Evolutionary conservation across 805 yeast species (phyloP), one percentile per base, ranked within the genome.

Genomic region (Hemisphaericaspora nanyangensis): DNA sequence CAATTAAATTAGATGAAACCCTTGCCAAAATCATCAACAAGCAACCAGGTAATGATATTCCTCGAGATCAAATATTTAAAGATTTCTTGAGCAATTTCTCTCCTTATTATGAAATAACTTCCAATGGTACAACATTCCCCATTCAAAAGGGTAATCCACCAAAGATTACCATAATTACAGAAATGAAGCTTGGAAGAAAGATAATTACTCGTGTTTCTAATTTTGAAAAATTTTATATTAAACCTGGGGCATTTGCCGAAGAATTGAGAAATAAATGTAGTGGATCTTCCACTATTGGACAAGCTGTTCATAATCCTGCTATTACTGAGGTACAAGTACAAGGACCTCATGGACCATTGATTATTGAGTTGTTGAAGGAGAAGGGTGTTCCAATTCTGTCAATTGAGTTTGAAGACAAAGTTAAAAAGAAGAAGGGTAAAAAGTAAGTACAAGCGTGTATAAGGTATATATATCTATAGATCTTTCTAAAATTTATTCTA

Each of bases 111-210:
- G 71, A 72, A 39, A 63, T 83, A 7, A 54, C 68, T 25, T 65
- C 48, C 42, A 79, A 79, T 1, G 71, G 74, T 0, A 76, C 74
- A 34, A 37, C 42, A 3, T 42, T 47, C 3, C 49, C 46, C 4
- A 72, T 82, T 6, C 54, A 60, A 20, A 85, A 72, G 46, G 98
- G 98, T 2, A 60, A 64, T 1, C 68, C 81, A 1, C 95, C 96
- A 7, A 73, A 67, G 31, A 73, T 91, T 29, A 62, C 71, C 29
- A 74, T 93, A 11, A 60, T 77, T 7, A 81, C 89, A 7, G 93
- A 86, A 55, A 76, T 78, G 45, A 84, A 85, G 48, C 80, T 84
- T 43, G 95, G 97, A 1, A 72, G 95, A 39, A 91, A 89, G 56
- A 67, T 80, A 5, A 76, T 89, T 13, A 91, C 98, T 0, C 69